Base-by-base conservation (phyloP, 2,329 filamentous ascomycete species). In the Ophiostoma pallidulum region DNA sequence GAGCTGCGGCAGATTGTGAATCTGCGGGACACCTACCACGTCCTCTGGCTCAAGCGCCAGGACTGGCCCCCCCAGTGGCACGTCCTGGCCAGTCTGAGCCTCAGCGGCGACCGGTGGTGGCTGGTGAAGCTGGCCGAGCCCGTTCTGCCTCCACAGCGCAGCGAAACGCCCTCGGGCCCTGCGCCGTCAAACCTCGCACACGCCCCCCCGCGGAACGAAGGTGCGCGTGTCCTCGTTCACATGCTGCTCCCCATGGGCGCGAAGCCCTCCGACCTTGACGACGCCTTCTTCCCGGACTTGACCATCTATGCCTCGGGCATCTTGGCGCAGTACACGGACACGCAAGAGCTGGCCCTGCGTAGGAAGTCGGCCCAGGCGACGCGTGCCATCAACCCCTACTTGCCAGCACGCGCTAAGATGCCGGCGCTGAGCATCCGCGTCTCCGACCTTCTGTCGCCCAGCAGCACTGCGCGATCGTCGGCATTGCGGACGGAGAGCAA, bases 91-190 rank as follows among this genome's bases (percentile, higher is more conserved):
- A 79, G 80, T 45, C 73, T 88, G 60, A 81, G 82, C 60, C 71
- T 85, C 59, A 73, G 74, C 58, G 86, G 86, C 45, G 86, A 92
- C 60, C 75, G 74, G 52, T 94, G 86, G 86, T 90, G 83, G 80
- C 68, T 90, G 51, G 69, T 87, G 46, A 75, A 83, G 62, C 63
- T 78, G 73, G 80, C 67, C 66, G 74, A 69, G 33, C n/a, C n/a
- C n/a, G n/a, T n/a, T n/a, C n/a, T n/a, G n/a, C n/a, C 39, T 18
- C 41, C 41, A 8, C 14, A 18, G 8, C n/a, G n/a, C n/a, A n/a
- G n/a, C n/a, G n/a, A n/a, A n/a, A n/a, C n/a, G n/a, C n/a, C n/a
- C n/a, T n/a, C n/a, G n/a, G n/a, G n/a, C n/a, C n/a, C n/a, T n/a
- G n/a, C n/a, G n/a, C n/a, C n/a, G n/a, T n/a, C n/a, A n/a, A n/a